Evolutionary conservation across 23 red algal genomes (phyloP).

Genomic region (Gracilaria gracilis): DNA sequence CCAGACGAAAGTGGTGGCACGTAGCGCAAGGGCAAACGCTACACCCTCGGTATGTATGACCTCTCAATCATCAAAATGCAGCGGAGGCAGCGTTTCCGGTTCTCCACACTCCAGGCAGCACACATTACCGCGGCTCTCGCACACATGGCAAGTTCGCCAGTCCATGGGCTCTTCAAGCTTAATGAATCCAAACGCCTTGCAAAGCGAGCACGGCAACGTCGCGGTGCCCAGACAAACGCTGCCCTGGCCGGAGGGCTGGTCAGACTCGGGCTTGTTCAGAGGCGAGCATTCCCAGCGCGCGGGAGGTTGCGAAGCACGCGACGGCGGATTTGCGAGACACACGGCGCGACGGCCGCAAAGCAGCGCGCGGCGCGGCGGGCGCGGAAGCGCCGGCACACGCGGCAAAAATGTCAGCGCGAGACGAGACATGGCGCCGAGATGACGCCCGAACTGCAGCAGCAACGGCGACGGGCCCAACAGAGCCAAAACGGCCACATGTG

Average conservation of each 20-base stretch:
- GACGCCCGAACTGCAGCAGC: too few species aligned
- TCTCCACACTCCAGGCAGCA: slow-evolving; percentile 24
- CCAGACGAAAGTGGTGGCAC: too few species aligned
- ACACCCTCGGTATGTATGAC: too few species aligned
- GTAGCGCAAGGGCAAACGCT: too few species aligned
- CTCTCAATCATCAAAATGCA: slow-evolving; percentile 25
- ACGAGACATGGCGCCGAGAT: background rate
- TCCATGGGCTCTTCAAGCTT: slow-evolving; percentile 33
- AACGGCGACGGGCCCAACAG: too few species aligned
- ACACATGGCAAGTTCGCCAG: slow-evolving; percentile 61
- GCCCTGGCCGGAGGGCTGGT: background rate
- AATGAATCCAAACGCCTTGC: slow-evolving; percentile 64
- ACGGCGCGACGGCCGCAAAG: background rate
- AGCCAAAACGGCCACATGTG: too few species aligned
- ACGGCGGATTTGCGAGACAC: background rate
- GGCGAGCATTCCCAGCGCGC: background rate
- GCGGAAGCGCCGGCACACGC: background rate
- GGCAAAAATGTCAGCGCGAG: background rate
- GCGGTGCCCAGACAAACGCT: background rate
- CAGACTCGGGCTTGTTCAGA: background rate
- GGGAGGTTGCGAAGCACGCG: background rate
- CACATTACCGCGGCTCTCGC: slow-evolving; percentile 26
- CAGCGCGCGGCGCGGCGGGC: background rate
- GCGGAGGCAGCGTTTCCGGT: slow-evolving; percentile 1
- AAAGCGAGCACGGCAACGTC: slow-evolving; percentile 33